Evolutionary conservation across 1,284 basidiomycete species (phyloP).

Genomic region (Boletellus sp.): DNA sequence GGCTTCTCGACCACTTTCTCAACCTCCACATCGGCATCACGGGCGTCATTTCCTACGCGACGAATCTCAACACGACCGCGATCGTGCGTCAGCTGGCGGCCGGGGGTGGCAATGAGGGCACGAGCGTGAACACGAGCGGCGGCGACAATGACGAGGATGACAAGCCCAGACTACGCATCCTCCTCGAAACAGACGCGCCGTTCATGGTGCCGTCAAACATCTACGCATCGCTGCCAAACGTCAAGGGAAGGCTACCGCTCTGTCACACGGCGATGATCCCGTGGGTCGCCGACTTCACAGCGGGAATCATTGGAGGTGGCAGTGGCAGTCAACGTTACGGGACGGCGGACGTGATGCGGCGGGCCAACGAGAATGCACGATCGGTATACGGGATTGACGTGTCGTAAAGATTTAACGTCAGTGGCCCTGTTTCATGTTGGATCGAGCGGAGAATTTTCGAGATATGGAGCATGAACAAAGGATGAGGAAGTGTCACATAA

Average conservation of each 20-base stretch:
- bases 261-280: slow-evolving; percentile 79
- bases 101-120: not conserved
- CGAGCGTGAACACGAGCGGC: no score
- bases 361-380: slow-evolving; percentile 63
- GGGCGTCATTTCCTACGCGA: slow-evolving; percentile 74
- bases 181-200: slow-evolving; percentile 81
- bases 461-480: no score
- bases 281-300: slow-evolving; percentile 76
- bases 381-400: slow-evolving; percentile 54
- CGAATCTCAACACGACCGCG: slow-evolving; percentile 63
- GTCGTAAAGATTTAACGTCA: not conserved
- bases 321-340: slow-evolving; percentile 27
- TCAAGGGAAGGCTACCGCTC: slow-evolving; percentile 62
- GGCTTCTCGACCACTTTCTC: slow-evolving; percentile 71
- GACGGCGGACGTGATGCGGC: slow-evolving; percentile 53
- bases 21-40: slow-evolving; percentile 81
- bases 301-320: slow-evolving; percentile 44
- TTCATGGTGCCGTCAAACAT: slow-evolving; percentile 79
- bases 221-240: slow-evolving; percentile 49
- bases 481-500: no score
- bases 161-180: slow-evolving; percentile 17
- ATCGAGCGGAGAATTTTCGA: no score
- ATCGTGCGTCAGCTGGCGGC: slow-evolving; percentile 52
- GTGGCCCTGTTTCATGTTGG: no score
- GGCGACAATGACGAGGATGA: no score